phyloP scores from a whole-genome alignment of 2,329 filamentous ascomycete genomes.

The Cladophialophora exuberans region DNA sequence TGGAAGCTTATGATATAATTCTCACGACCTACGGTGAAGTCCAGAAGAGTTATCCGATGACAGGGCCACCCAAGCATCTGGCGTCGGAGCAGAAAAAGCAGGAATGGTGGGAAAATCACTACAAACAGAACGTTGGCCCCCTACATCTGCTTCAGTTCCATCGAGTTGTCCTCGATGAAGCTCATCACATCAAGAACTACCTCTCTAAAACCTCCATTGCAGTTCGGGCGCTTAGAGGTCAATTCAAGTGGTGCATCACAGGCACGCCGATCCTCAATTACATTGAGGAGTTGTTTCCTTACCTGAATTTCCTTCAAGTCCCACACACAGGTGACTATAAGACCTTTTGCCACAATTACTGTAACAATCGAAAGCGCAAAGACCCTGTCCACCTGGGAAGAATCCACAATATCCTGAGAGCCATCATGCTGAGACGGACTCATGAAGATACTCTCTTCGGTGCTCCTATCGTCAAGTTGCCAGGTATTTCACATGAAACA shows the following conservation, averaged over 20 bases:
- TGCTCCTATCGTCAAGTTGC: conserved; percentile 58
- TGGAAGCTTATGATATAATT: conserved; percentile 35
- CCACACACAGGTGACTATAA: conserved; percentile 34
- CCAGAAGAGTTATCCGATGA: conserved; percentile 38
- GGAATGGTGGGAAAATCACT: conserved; percentile 35
- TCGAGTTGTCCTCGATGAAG: conserved; percentile 47
- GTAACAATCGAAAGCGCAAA: conserved; percentile 20
- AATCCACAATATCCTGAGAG: conserved; percentile 37
- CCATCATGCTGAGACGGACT: conserved; percentile 59
- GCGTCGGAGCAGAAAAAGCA: conserved; percentile 28
- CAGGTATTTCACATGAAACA: conserved; percentile 49
- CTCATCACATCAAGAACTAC: conserved; percentile 41
- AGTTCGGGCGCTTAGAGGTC: conserved; percentile 40
- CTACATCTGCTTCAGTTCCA: conserved; percentile 42
- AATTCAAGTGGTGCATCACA: conserved; percentile 44
- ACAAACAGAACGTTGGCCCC: conserved; percentile 35
- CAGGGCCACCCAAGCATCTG: conserved; percentile 29
- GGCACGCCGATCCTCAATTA: conserved; percentile 47
- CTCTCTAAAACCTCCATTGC: conserved; percentile 40
- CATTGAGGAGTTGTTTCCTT: conserved; percentile 44
- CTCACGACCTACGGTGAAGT: conserved; percentile 46
- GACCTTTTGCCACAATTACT: conserved; percentile 36
- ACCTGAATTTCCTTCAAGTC: conserved; percentile 43
- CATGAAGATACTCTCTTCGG: conserved; percentile 58
- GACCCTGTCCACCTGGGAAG: conserved; percentile 28